phyloP scores from a whole-genome alignment of 768 basidiomycete species.

The Fistulinella prunicolor region DNA sequence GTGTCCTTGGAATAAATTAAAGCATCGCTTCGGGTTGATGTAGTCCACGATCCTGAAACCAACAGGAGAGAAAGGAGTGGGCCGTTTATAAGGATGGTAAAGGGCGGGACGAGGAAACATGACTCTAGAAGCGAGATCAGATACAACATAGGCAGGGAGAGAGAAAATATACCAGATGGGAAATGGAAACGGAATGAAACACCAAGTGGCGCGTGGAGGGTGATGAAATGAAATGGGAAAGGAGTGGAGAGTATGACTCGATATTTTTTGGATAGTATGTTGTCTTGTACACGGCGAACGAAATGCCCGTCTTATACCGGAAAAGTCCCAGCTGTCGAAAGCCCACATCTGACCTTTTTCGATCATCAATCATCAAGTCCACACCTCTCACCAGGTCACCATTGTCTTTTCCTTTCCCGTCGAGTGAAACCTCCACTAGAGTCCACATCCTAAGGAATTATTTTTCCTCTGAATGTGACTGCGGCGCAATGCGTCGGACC shows the following conservation, averaged over 20 bases:
- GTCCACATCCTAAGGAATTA: conserved; percentile 5
- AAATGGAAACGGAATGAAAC: background rate
- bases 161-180: background rate
- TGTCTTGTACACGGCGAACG: too few species aligned
- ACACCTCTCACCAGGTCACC: background rate
- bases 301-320: conserved; percentile 23
- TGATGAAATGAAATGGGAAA: too few species aligned
- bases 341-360: conserved; percentile 7
- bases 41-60: conserved; percentile 24
- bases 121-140: background rate
- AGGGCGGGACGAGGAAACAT: conserved; percentile 19
- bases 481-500: background rate
- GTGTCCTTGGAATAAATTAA: conserved; percentile 18
- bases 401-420: conserved; percentile 18
- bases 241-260: too few species aligned
- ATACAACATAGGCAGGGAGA: background rate
- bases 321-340: background rate
- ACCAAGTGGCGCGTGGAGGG: background rate
- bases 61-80: conserved; percentile 21
- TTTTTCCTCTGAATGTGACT: background rate
- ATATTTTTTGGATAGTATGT: too few species aligned
- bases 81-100: conserved; percentile 15
- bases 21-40: conserved; percentile 15
- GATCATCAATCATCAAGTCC: conserved; percentile 5
- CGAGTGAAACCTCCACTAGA: conserved; percentile 2